Evolutionary conservation across 495 filamentous ascomycete genomes (phyloP), one percentile per base, ranked within the genome.

Genomic region (Aspergillus olivimuriae): DNA sequence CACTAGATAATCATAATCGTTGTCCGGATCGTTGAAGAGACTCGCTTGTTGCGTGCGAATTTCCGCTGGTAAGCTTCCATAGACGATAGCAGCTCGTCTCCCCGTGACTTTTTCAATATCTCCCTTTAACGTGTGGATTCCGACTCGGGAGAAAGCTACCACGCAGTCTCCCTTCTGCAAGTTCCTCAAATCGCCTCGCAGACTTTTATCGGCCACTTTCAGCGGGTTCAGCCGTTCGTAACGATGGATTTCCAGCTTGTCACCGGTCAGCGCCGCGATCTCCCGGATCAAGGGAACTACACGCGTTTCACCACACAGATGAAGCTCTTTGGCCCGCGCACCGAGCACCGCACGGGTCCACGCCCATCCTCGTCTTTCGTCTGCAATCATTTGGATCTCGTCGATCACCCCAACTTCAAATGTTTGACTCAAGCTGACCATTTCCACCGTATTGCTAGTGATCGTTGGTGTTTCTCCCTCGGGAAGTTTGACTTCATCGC

Each of bases 321-420:
- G 94, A 9, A 99, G 63, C 60, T 99, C 94, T 47, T 80, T 81
- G 3, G 86, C 92, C 60, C 82, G 79, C 4, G 92, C 63, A 18
- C 92, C 94, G 14, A 99, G 73, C 8, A 96, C 74, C 20, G 92
- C 92, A 58, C 89, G 83, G 4, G 92, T 95, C 94, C 94, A 99
- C 22, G 91, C 94, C 89, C 89, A 96, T 2, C 94, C 94, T 37
- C 94, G 83, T 1, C 83, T 74, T 2, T 58, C 37, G 53, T 87
- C 80, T 15, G 81, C 84, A 43, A 97, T 89, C 92, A 96, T 96
- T 58, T 99, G 94, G 44, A 97, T 97, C 67, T 98, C 91, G 55
- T 98, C 91, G 43, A 99, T 87, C 50, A 99, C 91, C 7, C 87
- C 89, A 40, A 97, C 92, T 35, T 97, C 91, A 21, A 89, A 79